A percentile compares a stretch with the other conserved stretches of the same genome.
These are phyloP conservation scores for Musa balbisiana DNA, from an alignment of 202 grass and related monocot genomes.

Conservation along the genomic window DNA sequence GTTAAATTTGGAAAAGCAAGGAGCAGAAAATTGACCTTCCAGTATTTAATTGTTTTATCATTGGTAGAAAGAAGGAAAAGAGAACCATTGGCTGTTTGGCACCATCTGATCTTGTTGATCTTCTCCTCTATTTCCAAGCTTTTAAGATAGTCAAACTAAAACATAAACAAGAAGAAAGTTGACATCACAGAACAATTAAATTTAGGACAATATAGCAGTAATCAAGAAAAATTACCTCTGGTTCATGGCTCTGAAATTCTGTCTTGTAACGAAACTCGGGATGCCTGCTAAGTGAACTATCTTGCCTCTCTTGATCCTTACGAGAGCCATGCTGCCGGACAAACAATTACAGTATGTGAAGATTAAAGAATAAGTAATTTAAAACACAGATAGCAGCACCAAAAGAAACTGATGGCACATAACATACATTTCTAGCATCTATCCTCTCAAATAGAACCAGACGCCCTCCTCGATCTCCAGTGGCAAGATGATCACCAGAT, in stretches of 20 bases:
- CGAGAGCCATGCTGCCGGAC: conserved; percentile 1
- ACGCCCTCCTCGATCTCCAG: conserved; percentile 24
- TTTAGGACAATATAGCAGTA: not conserved
- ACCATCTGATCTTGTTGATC: conserved; percentile 23
- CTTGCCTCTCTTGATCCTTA: conserved; percentile 12
- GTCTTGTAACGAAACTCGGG: conserved; percentile 21
- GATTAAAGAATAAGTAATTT: not conserved
- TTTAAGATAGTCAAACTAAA: conserved; percentile 25
- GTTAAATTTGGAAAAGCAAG: not conserved
- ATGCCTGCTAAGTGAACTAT: conserved; percentile 11
- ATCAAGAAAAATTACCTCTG: conserved; percentile 6
- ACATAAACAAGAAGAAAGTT: not conserved
- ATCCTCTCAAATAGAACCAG: conserved; percentile 20
- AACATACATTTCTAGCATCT: conserved; percentile 21
- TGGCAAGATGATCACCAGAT: conserved; percentile 22
- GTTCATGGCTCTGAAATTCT: conserved; percentile 26
- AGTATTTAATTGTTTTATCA: conserved; percentile 26
- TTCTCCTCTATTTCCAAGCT: conserved; percentile 27
- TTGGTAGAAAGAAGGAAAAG: conserved; percentile 23
- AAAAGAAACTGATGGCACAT: not conserved
- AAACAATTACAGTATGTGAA: not conserved
- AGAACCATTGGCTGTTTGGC: conserved; percentile 15
- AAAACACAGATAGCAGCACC: not conserved
- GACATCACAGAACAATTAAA: not conserved
- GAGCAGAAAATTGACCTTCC: conserved; percentile 7